Base-by-base conservation (phyloP, 2,329 filamentous ascomycete species). In the Cryoendolithus antarcticus region DNA sequence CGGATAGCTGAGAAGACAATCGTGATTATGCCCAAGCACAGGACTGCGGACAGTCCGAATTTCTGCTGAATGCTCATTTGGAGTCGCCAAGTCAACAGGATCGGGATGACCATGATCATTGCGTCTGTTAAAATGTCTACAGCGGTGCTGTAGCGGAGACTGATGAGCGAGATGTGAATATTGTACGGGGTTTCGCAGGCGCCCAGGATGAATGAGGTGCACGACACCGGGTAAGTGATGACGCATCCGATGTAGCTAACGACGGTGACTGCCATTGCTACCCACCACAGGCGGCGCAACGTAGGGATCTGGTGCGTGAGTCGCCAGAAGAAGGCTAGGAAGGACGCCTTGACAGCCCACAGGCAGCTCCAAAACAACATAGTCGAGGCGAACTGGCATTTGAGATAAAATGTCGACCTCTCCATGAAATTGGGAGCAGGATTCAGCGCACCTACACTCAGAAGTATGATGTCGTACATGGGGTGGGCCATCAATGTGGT, bases 351-450 rank as follows among this genome's bases (percentile, higher is more conserved):
- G 33, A 53, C 44, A 4, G 24, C 32, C 51, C 51, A 53, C 8
- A 52, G 36, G 34, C 48, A 51, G 9, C 37, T 45, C 46, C 46
- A 52, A 34, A 51, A 53, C 6, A 51, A 8, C 1, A 53, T n/a
- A 2, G 44, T 49, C 13, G 42, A 43, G 9, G 44, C 40, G 34
- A 51, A 51, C 32, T 53, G 51, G 29, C 36, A 42, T 28, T 47
- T 47, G 19, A 49, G 31, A 28, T 43, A 47, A 28, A 38, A 40
- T 10, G 36, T 28, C 3, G 39, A 27, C 24, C 38, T 15, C 7
- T 28, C 32, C 28, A 45, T 15, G 19, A 44, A 38, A 21, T 33
- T 33, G 10, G 38, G 32, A 9, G 35, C 40, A 4, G 38, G 32
- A 10, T 29, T 21, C 30, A 28, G 15, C 4, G 11, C 30, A 32